Percentiles rank a stretch among this genome's conserved stretches.
phyloP scores from a whole-genome alignment of 1,139 yeast species.

The Meyerozyma carpophila region DNA sequence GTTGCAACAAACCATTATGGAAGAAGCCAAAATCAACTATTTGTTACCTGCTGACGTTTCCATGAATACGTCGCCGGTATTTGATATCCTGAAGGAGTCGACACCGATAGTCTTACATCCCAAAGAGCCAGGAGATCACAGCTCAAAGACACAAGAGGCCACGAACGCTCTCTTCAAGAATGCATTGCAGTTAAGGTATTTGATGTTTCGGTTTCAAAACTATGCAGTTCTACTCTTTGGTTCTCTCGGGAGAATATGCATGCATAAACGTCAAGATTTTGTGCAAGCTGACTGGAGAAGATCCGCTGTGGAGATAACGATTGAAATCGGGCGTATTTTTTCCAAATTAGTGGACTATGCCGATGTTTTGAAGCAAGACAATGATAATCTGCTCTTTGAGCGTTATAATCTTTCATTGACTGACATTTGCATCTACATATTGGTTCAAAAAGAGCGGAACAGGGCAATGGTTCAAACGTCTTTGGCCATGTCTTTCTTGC shows the following conservation, averaged over 20 bases:
- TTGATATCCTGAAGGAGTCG: conserved; percentile 20
- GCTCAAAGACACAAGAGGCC: conserved; percentile 27
- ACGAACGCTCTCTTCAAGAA: conserved; percentile 58
- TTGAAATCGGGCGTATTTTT: conserved; percentile 29
- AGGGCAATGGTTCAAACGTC: conserved; percentile 35
- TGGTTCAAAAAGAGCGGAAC: conserved; percentile 27
- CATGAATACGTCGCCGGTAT: conserved; percentile 34
- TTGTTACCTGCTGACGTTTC: conserved; percentile 44
- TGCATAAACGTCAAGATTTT: conserved; percentile 43
- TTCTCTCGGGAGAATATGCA: conserved; percentile 35
- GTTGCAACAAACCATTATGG: conserved; percentile 46
- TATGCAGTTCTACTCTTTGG: conserved; percentile 38
- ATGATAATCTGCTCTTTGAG: conserved; percentile 4
- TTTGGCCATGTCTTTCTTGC: conserved; percentile 43
- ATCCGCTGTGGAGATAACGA: conserved; percentile 35
- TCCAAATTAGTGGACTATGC: conserved; percentile 17
- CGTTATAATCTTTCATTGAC: conserved; percentile 9
- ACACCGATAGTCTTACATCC: conserved; percentile 34
- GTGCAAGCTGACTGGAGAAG: conserved; percentile 28
- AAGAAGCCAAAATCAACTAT: conserved; percentile 49
- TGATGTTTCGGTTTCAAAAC: conserved; percentile 47
- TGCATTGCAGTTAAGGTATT: conserved; percentile 48
- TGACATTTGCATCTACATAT: conserved; percentile 22
- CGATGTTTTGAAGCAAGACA: conserved; percentile 16
- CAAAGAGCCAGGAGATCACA: conserved; percentile 27